Conservation (phyloP, 768 basidiomycete genomes). For the Kwoniella shandongensis region DNA sequence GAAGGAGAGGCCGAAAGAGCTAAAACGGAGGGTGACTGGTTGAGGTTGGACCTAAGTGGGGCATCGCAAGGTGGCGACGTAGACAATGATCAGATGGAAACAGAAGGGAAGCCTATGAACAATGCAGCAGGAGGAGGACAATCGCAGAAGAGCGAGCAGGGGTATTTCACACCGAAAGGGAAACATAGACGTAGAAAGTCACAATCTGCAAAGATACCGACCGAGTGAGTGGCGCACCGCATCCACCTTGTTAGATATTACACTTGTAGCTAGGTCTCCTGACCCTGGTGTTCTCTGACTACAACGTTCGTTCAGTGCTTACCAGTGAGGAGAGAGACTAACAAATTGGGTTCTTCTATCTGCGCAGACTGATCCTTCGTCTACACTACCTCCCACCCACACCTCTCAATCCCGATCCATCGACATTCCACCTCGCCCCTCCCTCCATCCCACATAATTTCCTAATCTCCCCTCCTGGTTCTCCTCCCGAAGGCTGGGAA, state of each 20-base stretch:
- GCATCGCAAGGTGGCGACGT: slow-evolving; percentile 7
- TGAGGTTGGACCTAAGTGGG: slow-evolving; percentile 40
- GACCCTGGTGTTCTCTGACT: no score
- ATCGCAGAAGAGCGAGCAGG: slow-evolving; percentile 37
- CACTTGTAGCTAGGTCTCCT: no score
- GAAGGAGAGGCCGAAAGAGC: slow-evolving; percentile 55
- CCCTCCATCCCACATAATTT: slow-evolving; percentile 88
- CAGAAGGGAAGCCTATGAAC: not conserved
- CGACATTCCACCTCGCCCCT: slow-evolving; percentile 64
- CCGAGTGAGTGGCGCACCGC: slow-evolving; percentile 11
- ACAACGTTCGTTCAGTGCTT: not conserved
- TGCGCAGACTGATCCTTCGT: slow-evolving; percentile 58
- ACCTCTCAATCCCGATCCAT: slow-evolving; percentile 36
- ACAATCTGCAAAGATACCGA: slow-evolving; percentile 56
- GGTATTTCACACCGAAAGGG: slow-evolving; percentile 42
- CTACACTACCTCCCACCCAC: slow-evolving; percentile 48
- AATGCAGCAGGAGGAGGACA: not conserved
- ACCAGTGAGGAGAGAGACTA: not conserved
- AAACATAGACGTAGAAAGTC: slow-evolving; percentile 52
- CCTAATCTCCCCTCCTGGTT: slow-evolving; percentile 95
- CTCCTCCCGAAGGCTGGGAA: slow-evolving; percentile 96
- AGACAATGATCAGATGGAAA: not conserved
- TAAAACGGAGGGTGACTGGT: slow-evolving; percentile 63
- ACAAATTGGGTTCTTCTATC: slow-evolving; percentile 59
- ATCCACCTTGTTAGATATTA: no score